Base-by-base conservation (phyloP, 257 asterid species). In the Ilex aquifolium region DNA sequence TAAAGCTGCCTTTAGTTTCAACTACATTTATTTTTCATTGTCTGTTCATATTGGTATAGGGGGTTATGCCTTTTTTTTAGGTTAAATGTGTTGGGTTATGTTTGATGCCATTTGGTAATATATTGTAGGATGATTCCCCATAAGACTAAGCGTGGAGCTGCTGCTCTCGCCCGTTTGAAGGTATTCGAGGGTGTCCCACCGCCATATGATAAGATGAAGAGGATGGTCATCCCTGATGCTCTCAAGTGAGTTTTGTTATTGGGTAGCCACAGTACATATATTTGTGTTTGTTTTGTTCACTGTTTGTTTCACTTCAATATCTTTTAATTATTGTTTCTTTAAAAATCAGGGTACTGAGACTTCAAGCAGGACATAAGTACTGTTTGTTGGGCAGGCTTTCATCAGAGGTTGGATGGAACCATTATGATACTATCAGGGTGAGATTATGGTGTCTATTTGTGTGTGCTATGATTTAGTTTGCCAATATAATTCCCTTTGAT, bases 351-450 rank as follows among this genome's bases (percentile, higher is more conserved):
- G 96, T 91, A 57, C 63, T 91, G 88, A 81, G 95, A 78, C 90
- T 91, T 58, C 95, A 90, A 77, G 88, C 90, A 31, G 93, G 95
- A 17, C 95, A 85, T 73, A 87, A 85, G 32, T 87, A 88, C 74
- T 84, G 96, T 61, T 61, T 88, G 67, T 66, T 91, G 83, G 98
- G 98, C 44, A 71, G 81, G 70, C 94, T 91, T 36, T 91, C 98
- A 17, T 82, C 96, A 0, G 96, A 91, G 72, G 95, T 91, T 42
- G 98, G 98, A 64, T 91, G 98, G 98, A 88, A 88, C 76, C 85
- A 88, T 59, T 88, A 82, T 54, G 95, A 91, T 61, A 91, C 90
- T 13, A 85, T 91, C 74, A 84, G 73, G 91, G 97, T 84, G 67
- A 68, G 81, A 8, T 27, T 10, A 7, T 36, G 42, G 7, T 36